A percentile compares a stretch with the other conserved stretches of the same genome.
Conservation (phyloP, 768 basidiomycete species). For the Punctularia strigosozonata region DNA sequence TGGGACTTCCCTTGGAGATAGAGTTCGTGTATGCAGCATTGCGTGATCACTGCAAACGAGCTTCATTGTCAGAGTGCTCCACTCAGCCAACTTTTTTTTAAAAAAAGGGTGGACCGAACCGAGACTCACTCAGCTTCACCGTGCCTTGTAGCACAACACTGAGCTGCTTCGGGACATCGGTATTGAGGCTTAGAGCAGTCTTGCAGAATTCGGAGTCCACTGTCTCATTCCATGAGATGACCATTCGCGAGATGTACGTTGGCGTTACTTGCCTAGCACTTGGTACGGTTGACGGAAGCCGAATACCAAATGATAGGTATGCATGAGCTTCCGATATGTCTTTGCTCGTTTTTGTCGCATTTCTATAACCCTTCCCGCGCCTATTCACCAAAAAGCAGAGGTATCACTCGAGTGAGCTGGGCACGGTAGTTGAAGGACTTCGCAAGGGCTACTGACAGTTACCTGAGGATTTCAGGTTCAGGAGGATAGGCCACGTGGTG, state of each 20-base stretch:
- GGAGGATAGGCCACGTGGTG: too few species aligned
- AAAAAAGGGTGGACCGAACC: not conserved
- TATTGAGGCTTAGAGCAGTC: constrained; percentile 50
- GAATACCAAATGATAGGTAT: constrained; percentile 75
- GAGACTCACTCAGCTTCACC: constrained; percentile 79
- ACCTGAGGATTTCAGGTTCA: too few species aligned
- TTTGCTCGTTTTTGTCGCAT: constrained; percentile 98
- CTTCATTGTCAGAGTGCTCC: too few species aligned
- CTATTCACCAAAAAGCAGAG: too few species aligned
- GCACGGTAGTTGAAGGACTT: too few species aligned
- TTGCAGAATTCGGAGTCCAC: constrained; percentile 84
- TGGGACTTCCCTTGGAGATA: constrained; percentile 70
- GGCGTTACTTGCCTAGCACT: constrained; percentile 50
- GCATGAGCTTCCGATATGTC: constrained; percentile 90
- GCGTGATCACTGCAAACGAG: constrained; percentile 84
- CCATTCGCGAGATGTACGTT: constrained; percentile 5
- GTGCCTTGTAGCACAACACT: constrained; percentile 71
- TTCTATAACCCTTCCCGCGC: constrained; percentile 6
- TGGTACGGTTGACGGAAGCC: constrained; percentile 93
- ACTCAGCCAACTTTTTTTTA: constrained; percentile 20
- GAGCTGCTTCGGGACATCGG: constrained; percentile 71
- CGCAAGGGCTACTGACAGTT: too few species aligned
- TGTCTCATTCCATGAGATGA: constrained; percentile 21
- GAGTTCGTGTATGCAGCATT: constrained; percentile 91
- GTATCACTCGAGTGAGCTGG: too few species aligned